Conservation (phyloP, 306 rosid genomes). For the Acacia crassicarpa region DNA sequence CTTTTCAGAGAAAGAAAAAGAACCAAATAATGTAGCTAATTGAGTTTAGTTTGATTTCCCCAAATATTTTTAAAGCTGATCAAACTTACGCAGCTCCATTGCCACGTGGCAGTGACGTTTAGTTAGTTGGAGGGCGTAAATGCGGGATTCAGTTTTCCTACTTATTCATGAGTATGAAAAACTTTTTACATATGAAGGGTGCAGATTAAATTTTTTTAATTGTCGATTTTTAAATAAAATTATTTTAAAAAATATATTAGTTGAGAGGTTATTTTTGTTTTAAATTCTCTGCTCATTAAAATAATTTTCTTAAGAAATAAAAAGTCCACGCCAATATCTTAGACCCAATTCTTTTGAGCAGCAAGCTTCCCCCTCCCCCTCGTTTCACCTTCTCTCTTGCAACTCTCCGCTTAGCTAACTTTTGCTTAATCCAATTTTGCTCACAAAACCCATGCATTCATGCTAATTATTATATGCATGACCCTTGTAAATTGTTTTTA, state of each 20-base stretch:
- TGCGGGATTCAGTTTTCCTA: too few species aligned
- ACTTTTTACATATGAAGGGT: too few species aligned
- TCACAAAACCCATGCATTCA: slow-evolving; percentile 16
- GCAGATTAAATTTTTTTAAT: too few species aligned
- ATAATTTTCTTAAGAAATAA: too few species aligned
- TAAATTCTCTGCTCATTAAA: too few species aligned
- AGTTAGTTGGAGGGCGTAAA: background rate
- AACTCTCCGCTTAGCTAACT: background rate
- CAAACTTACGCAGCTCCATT: too few species aligned
- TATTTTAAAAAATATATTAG: too few species aligned
- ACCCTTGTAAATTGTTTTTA: background rate
- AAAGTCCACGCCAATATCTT: slow-evolving; percentile 47
- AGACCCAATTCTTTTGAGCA: slow-evolving; percentile 31
- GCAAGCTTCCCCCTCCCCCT: slow-evolving; percentile 63
- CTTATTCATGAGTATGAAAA: too few species aligned
- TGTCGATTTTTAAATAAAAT: too few species aligned
- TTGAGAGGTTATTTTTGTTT: too few species aligned
- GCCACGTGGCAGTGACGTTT: slow-evolving; percentile 14
- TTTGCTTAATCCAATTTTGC: slow-evolving; percentile 12
- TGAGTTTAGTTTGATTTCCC: too few species aligned
- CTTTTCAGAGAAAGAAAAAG: background rate
- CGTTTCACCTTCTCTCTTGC: slow-evolving; percentile 48
- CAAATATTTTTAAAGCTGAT: background rate
- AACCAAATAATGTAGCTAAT: background rate
- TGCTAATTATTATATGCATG: slow-evolving; percentile 3